A percentile compares a stretch with the other conserved stretches of the same genome.
Evolutionary conservation across 116 monocot genomes (phyloP).

Genomic region (Trichopus zeylanicus): DNA sequence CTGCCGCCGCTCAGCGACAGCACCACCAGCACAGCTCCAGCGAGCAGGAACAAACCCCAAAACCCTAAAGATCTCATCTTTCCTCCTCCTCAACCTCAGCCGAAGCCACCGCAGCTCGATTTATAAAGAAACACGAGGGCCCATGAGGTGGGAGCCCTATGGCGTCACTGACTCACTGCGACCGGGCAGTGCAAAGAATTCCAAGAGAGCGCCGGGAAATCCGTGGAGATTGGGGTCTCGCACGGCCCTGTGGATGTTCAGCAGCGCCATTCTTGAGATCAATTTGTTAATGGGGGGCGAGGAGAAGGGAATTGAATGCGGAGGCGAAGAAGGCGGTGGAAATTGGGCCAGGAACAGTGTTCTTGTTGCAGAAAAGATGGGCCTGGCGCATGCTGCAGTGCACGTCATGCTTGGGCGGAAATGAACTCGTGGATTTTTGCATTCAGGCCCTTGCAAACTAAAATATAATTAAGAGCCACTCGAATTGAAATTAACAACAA

Average conservation of each 20-base stretch:
- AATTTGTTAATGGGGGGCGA: not conserved
- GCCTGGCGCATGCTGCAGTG: not conserved
- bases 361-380: not conserved
- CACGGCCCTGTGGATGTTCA: too few relatives aligned
- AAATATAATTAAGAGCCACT: too few relatives aligned
- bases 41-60: not conserved
- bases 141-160: not conserved
- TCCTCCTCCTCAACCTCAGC: too few relatives aligned
- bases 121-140: not conserved
- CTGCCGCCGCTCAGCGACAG: not conserved
- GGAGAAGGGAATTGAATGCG: not conserved
- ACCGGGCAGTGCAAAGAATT: not conserved
- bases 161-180: slow-evolving; percentile 1
- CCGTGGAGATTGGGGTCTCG: not conserved
- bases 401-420: too few relatives aligned
- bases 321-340: not conserved
- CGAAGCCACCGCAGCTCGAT: too few relatives aligned
- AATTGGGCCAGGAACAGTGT: not conserved
- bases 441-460: too few relatives aligned
- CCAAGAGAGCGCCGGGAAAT: not conserved
- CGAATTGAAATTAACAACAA: too few relatives aligned
- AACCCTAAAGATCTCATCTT: slow-evolving; percentile 2
- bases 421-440: too few relatives aligned
- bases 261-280: not conserved
- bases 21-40: not conserved